Conservation (phyloP, 106 monocot genomes). For the Allium sativum region DNA sequence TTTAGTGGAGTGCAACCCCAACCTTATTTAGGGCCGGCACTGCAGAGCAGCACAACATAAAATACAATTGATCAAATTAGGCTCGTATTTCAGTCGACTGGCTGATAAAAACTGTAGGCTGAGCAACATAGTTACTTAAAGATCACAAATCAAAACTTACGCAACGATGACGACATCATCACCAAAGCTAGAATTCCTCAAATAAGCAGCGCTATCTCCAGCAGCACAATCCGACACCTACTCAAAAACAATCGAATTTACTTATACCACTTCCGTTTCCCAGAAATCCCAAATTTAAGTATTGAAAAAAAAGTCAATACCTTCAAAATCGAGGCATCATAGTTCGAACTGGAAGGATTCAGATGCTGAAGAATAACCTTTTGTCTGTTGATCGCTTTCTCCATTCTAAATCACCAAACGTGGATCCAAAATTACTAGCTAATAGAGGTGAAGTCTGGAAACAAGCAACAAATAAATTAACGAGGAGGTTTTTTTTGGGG, state of each 20-base stretch:
- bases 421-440: not conserved
- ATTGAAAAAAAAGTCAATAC: not conserved
- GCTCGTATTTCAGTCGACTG: too few relatives aligned
- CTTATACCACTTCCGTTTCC: not conserved
- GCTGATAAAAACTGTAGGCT: too few relatives aligned
- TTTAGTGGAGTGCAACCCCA: too few relatives aligned
- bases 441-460: not conserved
- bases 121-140: too few relatives aligned
- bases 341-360: slow-evolving; percentile 5
- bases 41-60: too few relatives aligned
- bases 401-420: slow-evolving; percentile 17
- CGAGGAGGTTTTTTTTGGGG: not conserved
- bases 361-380: slow-evolving; percentile 52
- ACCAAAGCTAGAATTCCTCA: slow-evolving; percentile 29
- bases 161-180: slow-evolving; percentile 58
- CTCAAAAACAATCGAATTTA: not conserved
- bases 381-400: slow-evolving; percentile 58
- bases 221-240: slow-evolving; percentile 42
- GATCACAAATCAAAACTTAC: slow-evolving; percentile 8
- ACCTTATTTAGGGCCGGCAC: too few relatives aligned
- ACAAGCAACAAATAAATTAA: not conserved
- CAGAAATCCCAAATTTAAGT: not conserved
- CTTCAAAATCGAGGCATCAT: not conserved
- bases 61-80: too few relatives aligned
- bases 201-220: slow-evolving; percentile 41